Base-by-base conservation (phyloP, 202 grass and related monocot species). In the Carex arenaria region DNA sequence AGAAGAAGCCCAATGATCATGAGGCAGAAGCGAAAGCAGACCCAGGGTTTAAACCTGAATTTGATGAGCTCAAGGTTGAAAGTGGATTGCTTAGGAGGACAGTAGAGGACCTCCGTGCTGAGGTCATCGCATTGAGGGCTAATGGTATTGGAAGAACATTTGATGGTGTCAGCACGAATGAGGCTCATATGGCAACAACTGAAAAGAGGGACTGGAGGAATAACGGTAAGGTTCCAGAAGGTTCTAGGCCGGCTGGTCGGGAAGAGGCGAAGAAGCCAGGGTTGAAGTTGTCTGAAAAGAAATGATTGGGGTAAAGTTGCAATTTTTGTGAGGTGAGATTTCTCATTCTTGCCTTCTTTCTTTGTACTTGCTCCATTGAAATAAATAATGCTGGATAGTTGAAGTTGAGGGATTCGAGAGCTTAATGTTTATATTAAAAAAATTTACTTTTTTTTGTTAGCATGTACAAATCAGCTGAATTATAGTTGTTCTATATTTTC, bases 51-150 rank as follows among this genome's bases (percentile, higher is more conserved):
- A 86, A 84, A 75, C 83, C 72, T n/a, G 89, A 98, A 60, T 84
- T 95, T 73, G 89, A 98, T 53, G 55, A 56, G 6, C 63, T 98
- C 83, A 94, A 79, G 61, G 62, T 84, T 19, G 92, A 98, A 19
- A 88, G 84, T 85, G 28, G 78, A 61, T 54, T 89, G 80, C 90
- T 95, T 23, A 92, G 87, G 47, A 87, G 81, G 72, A 56, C 87
- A 2, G 77, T 98, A 49, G 89, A 98, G 75, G 92, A 98, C 36
- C 91, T 98, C 12, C 90, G 85, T 38, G 66, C 85, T 23, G 87
- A 95, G 70, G 19, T 95, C 31, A 38, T 47, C 0, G 26, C 49
- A 23, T 65, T 66, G 76, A 87, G 87, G 78, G 57, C 9, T 26
- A 34, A 43, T 59, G 17, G 85, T 53, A 38, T 64, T 3, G 53